Evolutionary conservation across 2,329 filamentous ascomycete species (phyloP).

Genomic region (Monosporascus sp.): DNA sequence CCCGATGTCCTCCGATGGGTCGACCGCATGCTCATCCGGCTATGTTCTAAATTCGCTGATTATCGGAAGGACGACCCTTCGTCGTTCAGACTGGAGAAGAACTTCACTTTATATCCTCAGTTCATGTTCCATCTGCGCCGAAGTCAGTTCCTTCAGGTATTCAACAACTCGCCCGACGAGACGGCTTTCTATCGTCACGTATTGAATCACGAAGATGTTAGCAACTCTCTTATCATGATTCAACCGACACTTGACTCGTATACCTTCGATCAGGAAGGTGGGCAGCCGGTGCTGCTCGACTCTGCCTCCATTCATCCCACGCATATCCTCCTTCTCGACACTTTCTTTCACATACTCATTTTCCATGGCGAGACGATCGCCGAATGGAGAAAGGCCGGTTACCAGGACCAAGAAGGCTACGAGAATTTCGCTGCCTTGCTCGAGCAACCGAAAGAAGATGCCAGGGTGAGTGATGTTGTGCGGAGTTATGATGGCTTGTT

Average conservation of each 20-base stretch:
- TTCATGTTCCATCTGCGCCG: constrained; percentile 99
- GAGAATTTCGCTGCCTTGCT: constrained; percentile 88
- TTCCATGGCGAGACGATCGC: constrained; percentile 98
- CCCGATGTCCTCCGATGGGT: constrained; percentile 99
- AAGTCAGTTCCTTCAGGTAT: constrained; percentile 96
- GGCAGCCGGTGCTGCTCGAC: constrained; percentile 88
- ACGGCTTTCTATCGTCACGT: constrained; percentile 99
- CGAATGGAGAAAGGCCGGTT: constrained; percentile 96
- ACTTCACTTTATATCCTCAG: constrained; percentile 97
- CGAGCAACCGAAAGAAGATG: constrained; percentile 93
- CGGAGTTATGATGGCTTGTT: constrained; percentile 4
- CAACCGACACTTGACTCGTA: constrained; percentile 97
- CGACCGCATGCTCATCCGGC: constrained; percentile 92
- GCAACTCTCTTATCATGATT: constrained; percentile 97
- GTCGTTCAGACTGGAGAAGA: constrained; percentile 95
- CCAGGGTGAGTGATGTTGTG: constrained; percentile 60
- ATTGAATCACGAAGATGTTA: constrained; percentile 92
- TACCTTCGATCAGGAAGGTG: constrained; percentile 91
- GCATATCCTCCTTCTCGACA: constrained; percentile 90
- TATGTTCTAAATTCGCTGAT: constrained; percentile 95
- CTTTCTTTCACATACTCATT: constrained; percentile 99
- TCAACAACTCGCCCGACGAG: constrained; percentile 99
- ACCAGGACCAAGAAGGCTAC: constrained; percentile 96
- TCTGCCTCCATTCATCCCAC: constrained; percentile 94
- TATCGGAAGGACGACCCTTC: constrained; percentile 97